A percentile compares a stretch with the other conserved stretches of the same genome.
These are phyloP conservation scores for Pluteus cervinus DNA, from an alignment of 768 basidiomycete genomes.

Conservation along the genomic window DNA sequence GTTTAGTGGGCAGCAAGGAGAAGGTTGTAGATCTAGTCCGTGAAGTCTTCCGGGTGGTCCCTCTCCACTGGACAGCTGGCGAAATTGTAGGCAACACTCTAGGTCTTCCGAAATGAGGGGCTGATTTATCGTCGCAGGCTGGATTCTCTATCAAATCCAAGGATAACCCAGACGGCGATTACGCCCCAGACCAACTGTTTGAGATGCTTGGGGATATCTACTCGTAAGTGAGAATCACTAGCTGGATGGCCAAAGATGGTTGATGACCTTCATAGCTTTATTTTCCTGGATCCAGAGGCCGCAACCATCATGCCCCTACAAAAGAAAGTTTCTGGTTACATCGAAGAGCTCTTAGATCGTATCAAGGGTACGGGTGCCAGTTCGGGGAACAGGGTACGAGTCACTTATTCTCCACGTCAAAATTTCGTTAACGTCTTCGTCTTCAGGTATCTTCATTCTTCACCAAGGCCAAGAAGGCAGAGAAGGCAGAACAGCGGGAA, in stretches of 20 bases:
- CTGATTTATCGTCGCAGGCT: conserved; percentile 54
- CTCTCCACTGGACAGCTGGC: conserved; percentile 63
- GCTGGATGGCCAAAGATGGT: neutral
- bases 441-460: no score
- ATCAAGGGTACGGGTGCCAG: no score
- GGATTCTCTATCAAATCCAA: conserved; percentile 67
- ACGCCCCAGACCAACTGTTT: conserved; percentile 57
- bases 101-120: neutral
- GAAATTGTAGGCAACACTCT: conserved; percentile 51
- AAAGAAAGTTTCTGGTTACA: no score
- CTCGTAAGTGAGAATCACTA: conserved; percentile 35
- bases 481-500: conserved; percentile 41
- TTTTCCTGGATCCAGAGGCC: conserved; percentile 69
- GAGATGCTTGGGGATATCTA: conserved; percentile 67
- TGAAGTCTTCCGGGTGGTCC: conserved; percentile 59
- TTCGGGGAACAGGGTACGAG: no score
- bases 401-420: no score
- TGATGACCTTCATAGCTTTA: conserved; percentile 38
- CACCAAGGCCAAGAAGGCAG: conserved; percentile 40
- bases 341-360: no score
- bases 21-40: conserved; percentile 59
- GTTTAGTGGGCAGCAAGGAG: conserved; percentile 48
- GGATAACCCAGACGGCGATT: conserved; percentile 44
- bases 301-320: conserved; percentile 50
- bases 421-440: conserved; percentile 12